A percentile compares a stretch with the other conserved stretches of the same genome.
phyloP scores from a whole-genome alignment of 306 rosid species.

The Amphicarpaea edgeworthii region DNA sequence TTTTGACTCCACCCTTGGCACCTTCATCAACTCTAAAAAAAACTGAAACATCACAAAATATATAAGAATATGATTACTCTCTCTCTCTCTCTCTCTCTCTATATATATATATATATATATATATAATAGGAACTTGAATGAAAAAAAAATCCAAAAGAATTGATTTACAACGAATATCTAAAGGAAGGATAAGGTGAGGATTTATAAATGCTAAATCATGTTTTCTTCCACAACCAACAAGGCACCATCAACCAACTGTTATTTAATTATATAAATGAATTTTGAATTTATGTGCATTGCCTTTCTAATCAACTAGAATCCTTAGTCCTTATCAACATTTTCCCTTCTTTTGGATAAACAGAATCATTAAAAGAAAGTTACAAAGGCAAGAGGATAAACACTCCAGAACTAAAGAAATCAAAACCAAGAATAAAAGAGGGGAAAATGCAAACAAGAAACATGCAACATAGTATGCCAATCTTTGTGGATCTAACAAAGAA shows the following conservation, averaged over 20 bases:
- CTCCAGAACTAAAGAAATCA: no score
- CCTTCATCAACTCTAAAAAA: constrained; percentile 96
- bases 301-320: neutral
- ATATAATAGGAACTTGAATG: constrained; percentile 21
- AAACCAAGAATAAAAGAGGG: neutral
- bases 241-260: constrained; percentile 30
- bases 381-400: no score
- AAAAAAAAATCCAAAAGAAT: constrained; percentile 9
- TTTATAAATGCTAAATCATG: constrained; percentile 24
- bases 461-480: neutral
- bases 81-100: no score
- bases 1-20: constrained; percentile 98
- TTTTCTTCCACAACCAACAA: constrained; percentile 31
- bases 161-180: constrained; percentile 26
- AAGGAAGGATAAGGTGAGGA: constrained; percentile 25
- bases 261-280: neutral
- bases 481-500: neutral
- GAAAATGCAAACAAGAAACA: constrained; percentile 3
- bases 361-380: no score
- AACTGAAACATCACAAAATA: constrained; percentile 65
- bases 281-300: constrained; percentile 15
- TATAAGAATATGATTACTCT: neutral
- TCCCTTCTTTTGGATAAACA: neutral
- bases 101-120: neutral
- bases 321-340: constrained; percentile 6